These are phyloP conservation scores for Picocystis salinarum DNA, from an alignment of 139 green algal genomes.

Conservation along the genomic window DNA sequence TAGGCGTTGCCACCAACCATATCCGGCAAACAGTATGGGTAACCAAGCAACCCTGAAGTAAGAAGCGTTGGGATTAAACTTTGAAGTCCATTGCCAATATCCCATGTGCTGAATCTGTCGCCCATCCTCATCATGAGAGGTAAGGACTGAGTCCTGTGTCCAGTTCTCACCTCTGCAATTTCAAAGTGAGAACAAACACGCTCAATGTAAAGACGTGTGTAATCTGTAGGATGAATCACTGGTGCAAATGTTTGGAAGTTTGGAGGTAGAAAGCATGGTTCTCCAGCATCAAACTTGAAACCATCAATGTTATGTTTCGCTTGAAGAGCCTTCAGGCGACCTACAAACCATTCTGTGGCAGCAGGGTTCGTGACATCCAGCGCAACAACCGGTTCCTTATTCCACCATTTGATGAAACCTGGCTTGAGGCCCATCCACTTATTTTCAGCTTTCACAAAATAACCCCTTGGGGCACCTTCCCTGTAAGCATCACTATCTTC, in stretches of 20 bases:
- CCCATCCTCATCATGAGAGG: conserved; percentile 35
- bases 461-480: conserved; percentile 29
- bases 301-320: conserved; percentile 27
- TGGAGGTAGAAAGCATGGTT: conserved; percentile 43
- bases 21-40: conserved; percentile 45
- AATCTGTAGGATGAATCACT: conserved; percentile 27
- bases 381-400: conserved; percentile 24
- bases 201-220: conserved; percentile 33
- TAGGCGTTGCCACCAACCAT: conserved; percentile 47
- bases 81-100: conserved; percentile 29
- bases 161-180: conserved; percentile 34
- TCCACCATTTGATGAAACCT: conserved; percentile 38
- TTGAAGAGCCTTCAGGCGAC: conserved; percentile 23
- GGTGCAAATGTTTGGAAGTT: conserved; percentile 18
- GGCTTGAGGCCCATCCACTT: conserved; percentile 15
- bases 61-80: conserved; percentile 40
- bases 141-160: conserved; percentile 24
- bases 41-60: conserved; percentile 36
- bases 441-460: conserved; percentile 24
- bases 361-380: conserved; percentile 47
- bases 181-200: conserved; percentile 22
- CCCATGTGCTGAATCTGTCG: conserved; percentile 37
- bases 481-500: conserved; percentile 28
- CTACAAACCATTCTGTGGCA: conserved; percentile 36
- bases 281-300: conserved; percentile 52